Base-by-base conservation (phyloP, 805 yeast genomes). In the Candida gorgasii region DNA sequence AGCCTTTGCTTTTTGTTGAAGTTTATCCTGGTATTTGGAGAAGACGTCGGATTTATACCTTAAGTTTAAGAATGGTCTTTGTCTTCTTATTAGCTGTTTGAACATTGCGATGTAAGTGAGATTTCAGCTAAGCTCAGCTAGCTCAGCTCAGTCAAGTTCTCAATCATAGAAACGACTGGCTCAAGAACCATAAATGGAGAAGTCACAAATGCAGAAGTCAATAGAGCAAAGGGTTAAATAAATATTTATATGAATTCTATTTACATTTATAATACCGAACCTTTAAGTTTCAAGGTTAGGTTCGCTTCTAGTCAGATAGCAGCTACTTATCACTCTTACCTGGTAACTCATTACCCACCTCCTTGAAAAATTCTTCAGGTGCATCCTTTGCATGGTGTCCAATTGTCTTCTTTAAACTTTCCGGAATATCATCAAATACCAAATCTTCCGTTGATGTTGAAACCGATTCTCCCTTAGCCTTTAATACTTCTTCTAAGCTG, bases 401-500 rank as follows among this genome's bases (percentile, higher is more conserved):
- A 31, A 84, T 72, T 3, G 59, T 57, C 15, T 48, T 47, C 51
- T 69, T 72, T 42, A 82, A 61, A 23, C 72, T 67, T 14, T 80
- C 82, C 3, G 88, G 87, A 32, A 82, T 78, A 45, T 81, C 84
- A 47, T 82, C 82, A 57, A 82, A 85, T 0, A 76, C 84, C 52
- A 87, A 67, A 54, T 88, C 95, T 18, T 82, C 78, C 0, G 86
- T 69, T 3, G 76, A 74, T 9, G 79, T 75, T 0, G 84, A 76
- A 11, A 89, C 80, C 11, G 77, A 71, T 50, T 89, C 92, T 2
- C 97, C 97, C 55, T 86, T 76, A 0, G 84, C 82, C 11, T 72
- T 72, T 57, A 90, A 59, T 4, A 89, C 82, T 43, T 90, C 95
- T 57, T 89, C 87, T 24, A 90, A 67, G n/a, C 84, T 88, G 53